Base-by-base conservation (phyloP, 352 stramenopile species). In the Pythium brassicae region DNA sequence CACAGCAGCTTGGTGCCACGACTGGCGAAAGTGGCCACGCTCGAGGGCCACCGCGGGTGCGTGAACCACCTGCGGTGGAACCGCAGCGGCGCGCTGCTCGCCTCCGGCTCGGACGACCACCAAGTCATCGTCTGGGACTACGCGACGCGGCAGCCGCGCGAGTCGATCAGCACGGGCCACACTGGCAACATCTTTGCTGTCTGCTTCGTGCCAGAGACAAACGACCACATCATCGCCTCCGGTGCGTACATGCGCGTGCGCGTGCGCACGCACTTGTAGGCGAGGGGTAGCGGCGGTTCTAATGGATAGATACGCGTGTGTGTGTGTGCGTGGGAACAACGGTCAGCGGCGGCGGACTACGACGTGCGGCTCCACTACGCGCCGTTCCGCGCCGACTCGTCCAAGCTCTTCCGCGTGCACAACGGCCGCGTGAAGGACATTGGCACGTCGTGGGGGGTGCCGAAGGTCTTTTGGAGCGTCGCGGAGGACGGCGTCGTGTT, bases 1-100 rank as follows among this genome's bases (percentile, higher is more conserved):
- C 83, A 93, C 62, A 71, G 59, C 25, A 74, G 67, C 27, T 59
- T 93, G 15, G 68, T 93, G 34, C 70, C 70, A 15, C 83, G 81
- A 1, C 65, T 94, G 17, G 68, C 63, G 20, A 78, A 77, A 40
- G 76, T 89, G 50, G 65, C 65, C 3, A 72, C 74, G 49, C 71
- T 94, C 26, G 54, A 66, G 0, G 79, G 72, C 20, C 83, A 94
- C 55, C 25, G 48, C 3, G 87, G 83, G 14, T 96, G 87, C 65
- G 87, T 96, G 26, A 96, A 96, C 64, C 85, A 89, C 51, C 56
- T 96, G 50, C 71, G 81, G 26, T 96, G 87, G 87, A 94, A 89
- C 50, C 69, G 74, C 25, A 74, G 42, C 6, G 87, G 87, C 5
- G 71, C 63, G 17, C 40, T 89, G 20, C 56, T 96, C 19, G 85